phyloP scores from a whole-genome alignment of 352 stramenopile species.

The Globisporangium nunn region DNA sequence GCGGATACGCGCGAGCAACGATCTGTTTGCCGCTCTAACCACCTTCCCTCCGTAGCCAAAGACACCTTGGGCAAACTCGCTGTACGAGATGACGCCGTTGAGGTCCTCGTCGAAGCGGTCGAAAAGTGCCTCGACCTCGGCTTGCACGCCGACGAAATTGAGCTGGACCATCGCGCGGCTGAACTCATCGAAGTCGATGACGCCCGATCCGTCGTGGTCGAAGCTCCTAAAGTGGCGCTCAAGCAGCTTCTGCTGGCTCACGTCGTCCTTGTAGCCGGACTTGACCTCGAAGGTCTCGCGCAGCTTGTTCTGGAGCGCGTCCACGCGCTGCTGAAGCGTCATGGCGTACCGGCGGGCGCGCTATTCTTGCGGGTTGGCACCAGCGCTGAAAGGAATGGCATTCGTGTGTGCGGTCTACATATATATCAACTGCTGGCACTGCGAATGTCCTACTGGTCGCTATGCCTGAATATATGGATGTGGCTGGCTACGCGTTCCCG shows the following conservation, averaged over 20 bases:
- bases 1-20: conserved; percentile 39
- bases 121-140: conserved; percentile 81
- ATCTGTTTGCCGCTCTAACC: conserved; percentile 5
- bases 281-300: conserved; percentile 64
- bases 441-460: no score
- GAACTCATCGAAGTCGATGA: conserved; percentile 87
- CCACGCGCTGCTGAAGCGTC: conserved; percentile 25
- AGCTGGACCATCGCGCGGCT: conserved; percentile 75
- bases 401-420: no score
- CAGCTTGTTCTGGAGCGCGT: conserved; percentile 48
- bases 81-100: conserved; percentile 68
- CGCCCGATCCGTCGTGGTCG: conserved; percentile 57
- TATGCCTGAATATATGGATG: no score
- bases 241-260: conserved; percentile 39
- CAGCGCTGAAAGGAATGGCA: no score
- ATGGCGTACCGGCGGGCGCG: not conserved
- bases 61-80: conserved; percentile 54
- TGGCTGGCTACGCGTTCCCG: no score
- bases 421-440: no score
- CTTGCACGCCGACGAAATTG: conserved; percentile 87
- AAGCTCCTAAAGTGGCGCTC: conserved; percentile 76
- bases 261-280: conserved; percentile 58
- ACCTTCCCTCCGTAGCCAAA: conserved; percentile 21
- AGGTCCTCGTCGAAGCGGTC: conserved; percentile 86
- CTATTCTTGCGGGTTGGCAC: no score